phyloP scores from a whole-genome alignment of 2,329 filamentous ascomycete species.

The Alternaria burnsii region DNA sequence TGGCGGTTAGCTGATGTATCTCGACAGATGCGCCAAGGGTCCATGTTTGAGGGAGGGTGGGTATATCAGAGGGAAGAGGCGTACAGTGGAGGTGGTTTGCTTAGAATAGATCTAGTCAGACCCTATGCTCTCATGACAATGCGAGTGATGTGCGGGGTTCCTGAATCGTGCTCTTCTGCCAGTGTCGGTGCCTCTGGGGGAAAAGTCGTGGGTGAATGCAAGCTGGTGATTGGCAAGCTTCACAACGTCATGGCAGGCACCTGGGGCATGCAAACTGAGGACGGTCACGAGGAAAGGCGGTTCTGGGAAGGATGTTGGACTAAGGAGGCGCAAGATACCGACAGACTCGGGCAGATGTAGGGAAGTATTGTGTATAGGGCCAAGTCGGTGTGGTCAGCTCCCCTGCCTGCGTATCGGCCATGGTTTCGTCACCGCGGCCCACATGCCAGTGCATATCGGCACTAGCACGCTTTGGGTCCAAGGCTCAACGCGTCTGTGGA shows the following conservation, averaged over 20 bases:
- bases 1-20: conserved; percentile 35
- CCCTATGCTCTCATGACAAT: conserved; percentile 40
- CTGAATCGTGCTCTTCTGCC: conserved; percentile 4
- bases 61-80: conserved; percentile 22
- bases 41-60: conserved; percentile 16
- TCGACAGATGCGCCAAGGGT: neutral
- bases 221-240: conserved; percentile 42
- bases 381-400: neutral
- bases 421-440: conserved; percentile 37
- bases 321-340: neutral
- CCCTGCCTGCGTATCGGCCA: conserved; percentile 4
- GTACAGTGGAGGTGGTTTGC: conserved; percentile 29
- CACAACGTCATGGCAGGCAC: conserved; percentile 28
- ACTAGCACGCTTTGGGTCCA: conserved; percentile 22
- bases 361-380: neutral
- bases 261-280: conserved; percentile 1
- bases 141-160: conserved; percentile 25
- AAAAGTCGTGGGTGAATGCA: conserved; percentile 39
- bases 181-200: conserved; percentile 9
- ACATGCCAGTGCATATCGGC: conserved; percentile 5
- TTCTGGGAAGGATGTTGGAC: neutral
- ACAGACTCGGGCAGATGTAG: neutral
- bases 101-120: conserved; percentile 21
- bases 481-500: conserved; percentile 24
- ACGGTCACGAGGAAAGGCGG: conserved; percentile 19